Evolutionary conservation across 192 early-diverging fungal genomes (phyloP).

Genomic region (Ramicandelaber brevisporus): DNA sequence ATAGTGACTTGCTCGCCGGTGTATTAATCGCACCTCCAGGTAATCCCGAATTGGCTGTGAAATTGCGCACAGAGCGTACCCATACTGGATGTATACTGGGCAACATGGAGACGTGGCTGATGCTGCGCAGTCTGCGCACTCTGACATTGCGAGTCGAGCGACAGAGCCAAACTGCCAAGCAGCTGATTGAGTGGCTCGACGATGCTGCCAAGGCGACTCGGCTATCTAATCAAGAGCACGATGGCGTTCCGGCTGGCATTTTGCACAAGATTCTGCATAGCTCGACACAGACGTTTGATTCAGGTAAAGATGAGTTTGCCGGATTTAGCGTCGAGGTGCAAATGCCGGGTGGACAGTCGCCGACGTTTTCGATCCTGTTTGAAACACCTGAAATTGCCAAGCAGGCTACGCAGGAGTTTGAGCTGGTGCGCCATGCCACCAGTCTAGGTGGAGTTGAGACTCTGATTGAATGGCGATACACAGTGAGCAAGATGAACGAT

Average conservation of each 20-base stretch:
- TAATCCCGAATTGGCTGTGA: slow-evolving; percentile 8
- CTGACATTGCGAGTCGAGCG: slow-evolving; percentile 30
- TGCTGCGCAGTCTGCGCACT: slow-evolving; percentile 29
- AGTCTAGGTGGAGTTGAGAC: slow-evolving; percentile 36
- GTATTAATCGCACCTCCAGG: slow-evolving; percentile 21
- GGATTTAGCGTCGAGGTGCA: slow-evolving; percentile 8
- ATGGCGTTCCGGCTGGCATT: slow-evolving; percentile 12
- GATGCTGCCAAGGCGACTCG: slow-evolving; percentile 7
- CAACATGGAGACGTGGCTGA: slow-evolving; percentile 35
- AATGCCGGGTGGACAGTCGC: slow-evolving; percentile 12
- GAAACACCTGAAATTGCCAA: slow-evolving; percentile 16
- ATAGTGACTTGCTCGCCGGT: slow-evolving; percentile 40
- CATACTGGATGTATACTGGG: slow-evolving; percentile 27
- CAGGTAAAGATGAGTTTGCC: slow-evolving; percentile 2
- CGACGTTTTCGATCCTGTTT: slow-evolving; percentile 19
- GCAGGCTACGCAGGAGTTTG: slow-evolving; percentile 13
- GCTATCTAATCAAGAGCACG: slow-evolving; percentile 9
- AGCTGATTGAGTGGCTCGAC: slow-evolving; percentile 23
- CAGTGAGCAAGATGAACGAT: slow-evolving; percentile 10
- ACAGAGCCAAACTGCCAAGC: slow-evolving; percentile 25
- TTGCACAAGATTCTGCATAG: slow-evolving; percentile 13
- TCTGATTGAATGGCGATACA: slow-evolving; percentile 38
- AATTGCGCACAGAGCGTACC: slow-evolving; percentile 18
- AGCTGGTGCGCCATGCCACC: slow-evolving; percentile 26
- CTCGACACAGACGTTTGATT: slow-evolving; percentile 2